Evolutionary conservation across 495 filamentous ascomycete genomes (phyloP), one percentile per base, ranked within the genome.

Genomic region (Neurospora sp.): DNA sequence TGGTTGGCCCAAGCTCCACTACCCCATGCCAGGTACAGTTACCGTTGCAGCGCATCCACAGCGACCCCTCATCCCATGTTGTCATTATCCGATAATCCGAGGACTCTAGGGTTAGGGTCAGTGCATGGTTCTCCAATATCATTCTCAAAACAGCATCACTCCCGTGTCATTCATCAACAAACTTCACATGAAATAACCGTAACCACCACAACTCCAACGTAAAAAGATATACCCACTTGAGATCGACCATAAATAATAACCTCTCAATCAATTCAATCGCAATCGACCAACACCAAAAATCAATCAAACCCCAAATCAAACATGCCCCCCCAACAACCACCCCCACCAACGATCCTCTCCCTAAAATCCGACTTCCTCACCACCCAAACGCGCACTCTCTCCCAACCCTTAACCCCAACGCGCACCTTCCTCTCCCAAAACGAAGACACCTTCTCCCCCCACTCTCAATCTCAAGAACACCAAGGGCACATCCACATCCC

Each of bases 281-380:
- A n/a, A n/a, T n/a, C n/a, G n/a, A n/a, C 27, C 27, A 27, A 27
- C 27, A 27, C 27, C 27, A 27, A 27, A 27, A 1, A 27, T 3
- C 7, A 48, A 39, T n/a, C 8, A 38, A 16, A 10, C 4, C 31
- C 23, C 18, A 73, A 59, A 69, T n/a, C n/a, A n/a, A n/a, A n/a
- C n/a, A 83, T 83, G 79, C 76, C 79, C 11, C 11, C 20, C n/a
- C 44, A 11, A 2, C 46, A 11, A 1, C 46, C 20, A 54, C n/a
- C 69, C 12, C 83, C 83, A 7, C 84, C 85, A 39, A 85, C 90
- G 27, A 85, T 92, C 73, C 82, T 88, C 70, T 84, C 88, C 73
- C 80, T 90, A 73, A 93, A 93, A 77, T 87, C 89, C 18, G 79
- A 84, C 75, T 93, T 92, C 76, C 85, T 93, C 37, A 79, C 86